Conservation (phyloP, 345 rosid species). For the Citrus trifoliata region DNA sequence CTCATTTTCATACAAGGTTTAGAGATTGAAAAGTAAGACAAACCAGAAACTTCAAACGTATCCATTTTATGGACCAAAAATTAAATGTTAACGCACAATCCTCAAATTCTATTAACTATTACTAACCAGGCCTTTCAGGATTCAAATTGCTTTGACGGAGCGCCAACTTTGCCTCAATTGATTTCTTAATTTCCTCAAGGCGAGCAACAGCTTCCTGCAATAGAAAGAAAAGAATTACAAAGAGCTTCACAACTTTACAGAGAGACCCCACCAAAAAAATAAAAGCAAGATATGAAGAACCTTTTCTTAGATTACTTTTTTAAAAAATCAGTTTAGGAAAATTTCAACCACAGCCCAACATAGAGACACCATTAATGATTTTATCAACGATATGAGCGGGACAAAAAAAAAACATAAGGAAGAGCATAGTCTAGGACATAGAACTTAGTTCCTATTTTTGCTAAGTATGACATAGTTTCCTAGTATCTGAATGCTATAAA, state of each 20-base stretch:
- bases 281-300: neutral
- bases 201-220: slow-evolving; percentile 87
- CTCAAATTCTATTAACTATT: neutral
- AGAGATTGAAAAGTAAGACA: neutral
- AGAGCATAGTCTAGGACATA: neutral
- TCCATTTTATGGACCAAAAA: neutral
- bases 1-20: neutral
- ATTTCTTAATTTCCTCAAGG: slow-evolving; percentile 82
- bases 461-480: neutral
- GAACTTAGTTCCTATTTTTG: neutral
- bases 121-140: slow-evolving; percentile 94
- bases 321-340: neutral
- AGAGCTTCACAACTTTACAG: neutral
- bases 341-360: neutral
- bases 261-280: neutral
- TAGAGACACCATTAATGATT: neutral
- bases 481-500: neutral
- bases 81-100: neutral
- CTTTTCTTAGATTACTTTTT: neutral
- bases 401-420: neutral
- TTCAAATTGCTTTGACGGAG: slow-evolving; percentile 93
- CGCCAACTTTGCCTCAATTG: slow-evolving; percentile 69
- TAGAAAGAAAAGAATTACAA: slow-evolving; percentile 1
- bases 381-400: neutral
- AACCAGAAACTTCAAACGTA: neutral